Percentiles rank a stretch among this genome's conserved stretches.
These are phyloP conservation scores for Diplodia scrobiculata DNA, from an alignment of 2,329 filamentous ascomycete genomes.

Conservation along the genomic window DNA sequence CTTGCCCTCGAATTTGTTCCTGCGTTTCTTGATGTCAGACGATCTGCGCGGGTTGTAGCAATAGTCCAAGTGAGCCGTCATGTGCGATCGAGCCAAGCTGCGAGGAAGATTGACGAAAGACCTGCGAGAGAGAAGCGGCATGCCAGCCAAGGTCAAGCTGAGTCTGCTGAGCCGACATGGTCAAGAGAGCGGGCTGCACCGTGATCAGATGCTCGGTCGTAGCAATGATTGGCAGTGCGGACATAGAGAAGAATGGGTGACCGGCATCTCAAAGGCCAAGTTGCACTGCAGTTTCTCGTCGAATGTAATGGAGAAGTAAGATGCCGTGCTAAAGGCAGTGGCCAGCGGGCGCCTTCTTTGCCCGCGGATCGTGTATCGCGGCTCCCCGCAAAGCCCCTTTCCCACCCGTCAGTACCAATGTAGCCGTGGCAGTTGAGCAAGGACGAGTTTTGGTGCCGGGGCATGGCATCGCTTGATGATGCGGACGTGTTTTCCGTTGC, in stretches of 20 bases:
- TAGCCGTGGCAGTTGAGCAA: too few species aligned
- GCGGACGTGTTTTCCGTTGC: too few species aligned
- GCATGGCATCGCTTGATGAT: too few species aligned
- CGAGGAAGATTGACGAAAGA: not conserved
- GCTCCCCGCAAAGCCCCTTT: too few species aligned
- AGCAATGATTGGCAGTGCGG: not conserved
- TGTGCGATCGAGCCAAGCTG: not conserved
- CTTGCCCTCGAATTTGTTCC: not conserved
- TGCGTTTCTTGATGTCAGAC: not conserved
- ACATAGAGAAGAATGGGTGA: not conserved
- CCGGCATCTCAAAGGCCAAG: too few species aligned
- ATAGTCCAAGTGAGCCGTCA: not conserved
- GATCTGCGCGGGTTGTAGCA: conserved; percentile 1
- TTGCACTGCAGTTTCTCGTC: too few species aligned
- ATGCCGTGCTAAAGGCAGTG: too few species aligned
- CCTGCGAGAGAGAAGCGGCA: not conserved
- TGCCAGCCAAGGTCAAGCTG: not conserved
- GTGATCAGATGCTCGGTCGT: not conserved
- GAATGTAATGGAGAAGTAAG: too few species aligned
- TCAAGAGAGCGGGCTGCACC: not conserved
- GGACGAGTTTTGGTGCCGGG: too few species aligned
- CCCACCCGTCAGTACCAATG: too few species aligned
- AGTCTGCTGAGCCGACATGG: not conserved
- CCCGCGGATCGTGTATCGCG: too few species aligned
- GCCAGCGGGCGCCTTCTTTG: too few species aligned